Base-by-base conservation (phyloP, 768 basidiomycete genomes). In the Boletus subparvulus region DNA sequence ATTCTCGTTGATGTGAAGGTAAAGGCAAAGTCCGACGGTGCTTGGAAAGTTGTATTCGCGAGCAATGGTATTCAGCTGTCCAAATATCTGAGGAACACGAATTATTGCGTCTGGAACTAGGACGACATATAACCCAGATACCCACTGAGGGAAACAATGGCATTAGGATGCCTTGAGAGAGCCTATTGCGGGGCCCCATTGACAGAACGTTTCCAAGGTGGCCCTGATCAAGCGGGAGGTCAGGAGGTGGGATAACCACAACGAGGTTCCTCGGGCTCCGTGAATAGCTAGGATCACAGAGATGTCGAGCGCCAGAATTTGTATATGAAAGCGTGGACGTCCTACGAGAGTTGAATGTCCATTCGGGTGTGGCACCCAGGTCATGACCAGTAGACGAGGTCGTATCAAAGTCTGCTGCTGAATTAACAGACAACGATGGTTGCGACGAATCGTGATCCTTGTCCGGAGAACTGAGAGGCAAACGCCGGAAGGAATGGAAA, bases 31-130 rank as follows among this genome's bases (percentile, higher is more conserved):
- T 24, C 91, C 91, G 10, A 80, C 68, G 21, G 80, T 86, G 66
- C 86, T 89, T 0, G 91, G 91, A 61, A 92, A 88, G 65, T 83
- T 87, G 73, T 86, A 92, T 69, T 93, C 90, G 48, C 84, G 82
- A 5, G 90, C 88, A 58, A 94, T 91, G 11, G 89, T 87, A 30
- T 80, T 79, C 35, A 92, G 74, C 70, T 94, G 91, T 16, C 80
- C 83, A 64, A 83, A 85, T 78, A 92, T 82, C 92, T 93, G 50
- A 9, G 53, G 43, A 59, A 44, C 10, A 56, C 41, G 44, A 44
- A 37, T 51, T 19, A 37, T 35, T 30, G 24, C 24, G 39, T 43
- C 50, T 28, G 39, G 46, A 49, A 42, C 17, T 16, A 21, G 43
- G 13, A 52, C 1, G 50, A 26, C n/a, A 33, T 16, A 26, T 2